Evolutionary conservation across 306 rosid genomes (phyloP), one percentile per base, ranked within the genome.

Genomic region (Lagenaria siceraria): DNA sequence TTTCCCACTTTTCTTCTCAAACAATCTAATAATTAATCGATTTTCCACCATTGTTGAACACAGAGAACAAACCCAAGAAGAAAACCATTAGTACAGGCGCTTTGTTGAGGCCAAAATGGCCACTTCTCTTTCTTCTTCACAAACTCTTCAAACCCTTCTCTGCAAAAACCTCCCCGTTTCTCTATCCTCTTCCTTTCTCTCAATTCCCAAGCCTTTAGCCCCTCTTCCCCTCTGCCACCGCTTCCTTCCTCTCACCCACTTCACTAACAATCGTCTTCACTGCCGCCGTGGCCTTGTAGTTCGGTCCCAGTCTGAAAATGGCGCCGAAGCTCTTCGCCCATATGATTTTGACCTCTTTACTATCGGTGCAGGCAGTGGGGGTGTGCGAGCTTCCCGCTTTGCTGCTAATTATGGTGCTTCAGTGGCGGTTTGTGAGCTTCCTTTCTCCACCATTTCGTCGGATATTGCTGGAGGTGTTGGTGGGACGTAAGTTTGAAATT

Each of bases 281-380:
- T 40, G 14, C 52, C 78, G 76, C 65, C 76, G 77, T 69, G 21
- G 48, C 78, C 59, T 86, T 72, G 8, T 87, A 8, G 78, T 78
- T 19, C 87, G 89, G 10, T 86, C 91, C 24, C 75, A 83, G 8
- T 86, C 92, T 42, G 85, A 73, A 11, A 84, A 88, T 81, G 93
- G 88, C 52, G 76, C 59, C 56, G 95, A 91, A 29, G 19, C 81
- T 13, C 4, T 80, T 55, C 82, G 79, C 84, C 88, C 78, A 2
- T 91, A 84, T 70, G 98, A 94, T 81, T 91, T 90, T 75, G 98
- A 94, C 81, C 96, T 94, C 68, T 91, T 94, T 85, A 92, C 98
- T 42, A 85, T 94, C 78, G 98, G 98, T 13, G 94, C 99, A 1
- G 98, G 98, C 7, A 96, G 98, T 65, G 99, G 98, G 6, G 99